These are phyloP conservation scores for Arthrobotrys entomopaga DNA, from an alignment of 2,329 filamentous ascomycete species.

Conservation along the genomic window DNA sequence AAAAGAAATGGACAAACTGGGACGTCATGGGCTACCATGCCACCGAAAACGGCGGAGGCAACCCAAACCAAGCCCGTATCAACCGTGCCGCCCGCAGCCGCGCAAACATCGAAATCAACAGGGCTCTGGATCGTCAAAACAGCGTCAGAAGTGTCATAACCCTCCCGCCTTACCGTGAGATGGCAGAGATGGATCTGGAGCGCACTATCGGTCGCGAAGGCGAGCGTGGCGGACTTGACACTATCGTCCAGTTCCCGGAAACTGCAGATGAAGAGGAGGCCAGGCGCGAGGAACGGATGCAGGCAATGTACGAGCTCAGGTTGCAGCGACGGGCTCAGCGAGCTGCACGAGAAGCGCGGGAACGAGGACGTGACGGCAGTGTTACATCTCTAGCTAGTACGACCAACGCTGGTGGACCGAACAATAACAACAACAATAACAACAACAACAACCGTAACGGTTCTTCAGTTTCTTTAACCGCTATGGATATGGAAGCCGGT, in stretches of 20 bases:
- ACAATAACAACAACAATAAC: not conserved
- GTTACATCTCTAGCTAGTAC: constrained; percentile 24
- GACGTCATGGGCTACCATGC: constrained; percentile 47
- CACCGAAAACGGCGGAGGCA: constrained; percentile 6
- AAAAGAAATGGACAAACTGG: constrained; percentile 55
- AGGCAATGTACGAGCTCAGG: constrained; percentile 88
- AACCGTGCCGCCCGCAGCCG: constrained; percentile 48
- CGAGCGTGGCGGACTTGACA: constrained; percentile 89
- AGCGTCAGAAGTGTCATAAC: constrained; percentile 95
- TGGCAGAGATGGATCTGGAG: constrained; percentile 75
- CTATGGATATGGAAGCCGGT: constrained; percentile 51
- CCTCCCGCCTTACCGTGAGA: constrained; percentile 80
- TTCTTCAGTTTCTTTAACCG: constrained; percentile 46
- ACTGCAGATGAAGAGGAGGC: constrained; percentile 80
- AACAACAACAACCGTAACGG: constrained; percentile 6
- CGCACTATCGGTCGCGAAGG: constrained; percentile 87
- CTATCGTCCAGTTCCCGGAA: constrained; percentile 85
- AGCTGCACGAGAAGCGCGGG: constrained; percentile 65
- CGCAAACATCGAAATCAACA: constrained; percentile 50
- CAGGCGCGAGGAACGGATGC: constrained; percentile 89
- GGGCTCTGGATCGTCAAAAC: constrained; percentile 76
- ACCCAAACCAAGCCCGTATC: constrained; percentile 41
- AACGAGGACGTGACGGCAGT: constrained; percentile 42
- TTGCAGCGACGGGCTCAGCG: constrained; percentile 79
- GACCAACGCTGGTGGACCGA: not conserved